Evolutionary conservation across 2,329 filamentous ascomycete genomes (phyloP), one percentile per base, ranked within the genome.

Genomic region (Cryphonectria parasitica): DNA sequence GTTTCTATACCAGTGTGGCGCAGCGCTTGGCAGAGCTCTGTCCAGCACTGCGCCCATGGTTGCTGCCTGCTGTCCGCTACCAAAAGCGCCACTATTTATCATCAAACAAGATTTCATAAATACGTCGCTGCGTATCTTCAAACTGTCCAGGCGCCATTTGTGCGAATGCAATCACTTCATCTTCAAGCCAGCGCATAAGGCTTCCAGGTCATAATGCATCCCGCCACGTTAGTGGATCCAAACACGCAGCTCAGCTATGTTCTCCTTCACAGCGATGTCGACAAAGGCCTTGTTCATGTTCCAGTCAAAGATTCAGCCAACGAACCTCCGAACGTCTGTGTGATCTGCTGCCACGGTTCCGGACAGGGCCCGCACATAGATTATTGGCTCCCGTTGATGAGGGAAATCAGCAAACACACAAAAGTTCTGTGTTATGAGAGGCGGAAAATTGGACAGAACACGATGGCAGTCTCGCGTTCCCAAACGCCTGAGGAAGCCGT

Each of bases 291-390:
- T 4, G 34, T 2, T 1, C 22, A n/a, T 11, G 19, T 34, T 15
- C 7, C n/a, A 28, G 11, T 6, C 64, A 39, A 7, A 34, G 25
- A 7, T 28, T n/a, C 22, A 39, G 34, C 8, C 49, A n/a, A 6
- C 6, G 1, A 34, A 28, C 6, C 52, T 4, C n/a, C 22, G 10
- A 10, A n/a, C 25, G 10, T 28, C 19, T 39, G 19, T n/a, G 56
- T 67, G 17, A 45, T 67, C 56, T 67, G 66, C 66, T 61, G 43
- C 28, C 66, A 67, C 56, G 66, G 66, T 39, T 67, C 66, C 25
- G 66, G 66, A 7, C n/a, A 13, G 22, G 58, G 22, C 54, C 61
- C 8, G 6, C 65, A 67, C 25, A 28, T 41, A n/a, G n/a, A n/a
- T n/a, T n/a, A n/a, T n/a, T n/a, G 66, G 66, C 8, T 34, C 7